Evolutionary conservation across 2,329 filamentous ascomycete genomes (phyloP).

Genomic region (Aspergillus chevalieri): DNA sequence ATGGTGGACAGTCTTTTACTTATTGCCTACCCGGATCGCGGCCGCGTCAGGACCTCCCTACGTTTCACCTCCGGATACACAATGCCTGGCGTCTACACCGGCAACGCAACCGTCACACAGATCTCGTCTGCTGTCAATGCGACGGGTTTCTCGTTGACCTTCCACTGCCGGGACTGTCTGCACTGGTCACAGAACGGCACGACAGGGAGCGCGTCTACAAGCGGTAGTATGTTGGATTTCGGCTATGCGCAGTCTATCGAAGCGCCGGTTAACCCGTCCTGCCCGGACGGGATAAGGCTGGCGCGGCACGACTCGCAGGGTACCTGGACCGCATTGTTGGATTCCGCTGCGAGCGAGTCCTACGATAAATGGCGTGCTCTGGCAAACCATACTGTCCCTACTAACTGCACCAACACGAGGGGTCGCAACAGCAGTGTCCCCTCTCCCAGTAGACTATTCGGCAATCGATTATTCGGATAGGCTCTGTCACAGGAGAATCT

Average conservation of each 20-base stretch:
- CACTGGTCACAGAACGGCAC: conserved; percentile 47
- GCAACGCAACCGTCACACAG: conserved; percentile 55
- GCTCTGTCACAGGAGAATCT: too few species aligned
- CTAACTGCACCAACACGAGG: neutral
- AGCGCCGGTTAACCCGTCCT: conserved; percentile 6
- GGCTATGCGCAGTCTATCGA: conserved; percentile 51
- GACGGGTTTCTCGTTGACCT: conserved; percentile 56
- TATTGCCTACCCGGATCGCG: neutral
- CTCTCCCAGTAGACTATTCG: too few species aligned
- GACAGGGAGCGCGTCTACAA: conserved; percentile 41
- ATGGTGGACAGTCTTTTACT: conserved; percentile 2
- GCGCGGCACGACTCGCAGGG: conserved; percentile 2
- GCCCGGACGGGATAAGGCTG: neutral
- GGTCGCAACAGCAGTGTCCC: too few species aligned
- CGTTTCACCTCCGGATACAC: conserved; percentile 43
- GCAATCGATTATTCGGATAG: too few species aligned
- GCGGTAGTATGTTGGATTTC: conserved; percentile 40
- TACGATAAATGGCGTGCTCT: conserved; percentile 2
- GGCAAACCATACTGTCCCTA: neutral
- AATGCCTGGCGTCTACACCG: conserved; percentile 53
- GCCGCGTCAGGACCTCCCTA: neutral
- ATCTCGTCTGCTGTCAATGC: conserved; percentile 54
- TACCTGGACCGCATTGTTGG: conserved; percentile 5
- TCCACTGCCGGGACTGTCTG: conserved; percentile 56
- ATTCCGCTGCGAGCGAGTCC: neutral